Base-by-base conservation (phyloP, 2,329 filamentous ascomycete species). In the Apiospora pterosperma region DNA sequence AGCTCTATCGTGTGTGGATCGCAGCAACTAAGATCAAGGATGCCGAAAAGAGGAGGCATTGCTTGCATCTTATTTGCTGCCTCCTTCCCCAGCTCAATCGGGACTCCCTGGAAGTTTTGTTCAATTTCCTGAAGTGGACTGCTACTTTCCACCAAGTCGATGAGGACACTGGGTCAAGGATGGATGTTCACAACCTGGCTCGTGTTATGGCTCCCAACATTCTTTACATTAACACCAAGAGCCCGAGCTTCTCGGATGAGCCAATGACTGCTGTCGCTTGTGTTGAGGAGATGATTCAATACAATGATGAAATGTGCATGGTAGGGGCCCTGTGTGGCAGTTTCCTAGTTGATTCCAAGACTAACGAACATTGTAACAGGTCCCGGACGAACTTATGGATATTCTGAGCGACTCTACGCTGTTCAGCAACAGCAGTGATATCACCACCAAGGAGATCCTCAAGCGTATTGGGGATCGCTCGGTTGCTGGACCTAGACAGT, bases 191-290 rank as follows among this genome's bases (percentile, higher is more conserved):
- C 81, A 99, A 99, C 74, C 85, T 99, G 68, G 93, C 96, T 4
- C 98, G 96, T 3, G 96, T 99, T 68, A 97, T 99, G 77, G 94
- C 95, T 5, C 96, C 96, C 0, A 99, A 99, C 73, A 93, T 99
- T 67, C 84, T 97, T 14, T 94, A 92, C 71, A 92, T 90, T 69
- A 83, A 82, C 69, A 80, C 85, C 48, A 91, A 90, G 75, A 85
- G 84, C 60, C 83, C 85, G 7, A 87, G 86, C 52, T 86, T 93
- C 68, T 95, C 96, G 70, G 89, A 90, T 72, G 93, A 97, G 70
- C 96, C 93, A 67, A 97, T 98, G 81, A 86, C 92, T 73, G 93
- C 95, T 36, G 97, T 99, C 67, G 92, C 96, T 73, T 94, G 96
- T 19, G 93, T 99, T 31, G 91, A 97, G 76, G 90, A 91, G 66